These are phyloP conservation scores for Boehmeria nivea DNA, from an alignment of 306 rosid species.

Conservation along the genomic window DNA sequence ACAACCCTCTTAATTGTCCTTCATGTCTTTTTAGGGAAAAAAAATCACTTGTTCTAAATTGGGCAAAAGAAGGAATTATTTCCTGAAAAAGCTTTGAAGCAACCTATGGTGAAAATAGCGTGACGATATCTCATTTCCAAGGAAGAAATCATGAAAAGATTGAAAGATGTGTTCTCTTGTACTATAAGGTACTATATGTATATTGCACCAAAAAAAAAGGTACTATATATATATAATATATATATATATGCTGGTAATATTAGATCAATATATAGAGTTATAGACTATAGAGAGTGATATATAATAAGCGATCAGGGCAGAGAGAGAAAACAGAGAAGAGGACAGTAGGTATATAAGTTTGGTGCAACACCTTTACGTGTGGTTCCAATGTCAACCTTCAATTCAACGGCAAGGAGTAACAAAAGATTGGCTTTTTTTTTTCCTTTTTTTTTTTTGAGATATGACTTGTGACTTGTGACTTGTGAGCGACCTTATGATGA, in stretches of 20 bases:
- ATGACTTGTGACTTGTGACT: constrained; percentile 19
- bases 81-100: constrained; percentile 7
- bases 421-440: not conserved
- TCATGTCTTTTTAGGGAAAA: too few relatives aligned
- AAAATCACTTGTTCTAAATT: too few relatives aligned
- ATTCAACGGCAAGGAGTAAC: constrained; percentile 28
- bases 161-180: not conserved
- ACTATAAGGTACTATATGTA: not conserved
- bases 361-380: constrained; percentile 18
- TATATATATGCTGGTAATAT: too few relatives aligned
- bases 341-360: constrained; percentile 7
- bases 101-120: not conserved
- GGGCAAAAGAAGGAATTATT: too few relatives aligned
- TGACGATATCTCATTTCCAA: not conserved
- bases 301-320: not conserved
- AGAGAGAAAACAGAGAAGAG: not conserved
- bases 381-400: constrained; percentile 33
- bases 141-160: not conserved
- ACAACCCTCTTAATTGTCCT: too few relatives aligned
- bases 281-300: not conserved
- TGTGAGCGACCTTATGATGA: constrained; percentile 16
- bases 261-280: not conserved
- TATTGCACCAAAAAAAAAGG: too few relatives aligned
- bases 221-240: too few relatives aligned
- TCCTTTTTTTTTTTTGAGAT: not conserved